These are phyloP conservation scores for Zopfochytrium polystomum DNA, from an alignment of 371 early-diverging fungal genomes.

Conservation along the genomic window DNA sequence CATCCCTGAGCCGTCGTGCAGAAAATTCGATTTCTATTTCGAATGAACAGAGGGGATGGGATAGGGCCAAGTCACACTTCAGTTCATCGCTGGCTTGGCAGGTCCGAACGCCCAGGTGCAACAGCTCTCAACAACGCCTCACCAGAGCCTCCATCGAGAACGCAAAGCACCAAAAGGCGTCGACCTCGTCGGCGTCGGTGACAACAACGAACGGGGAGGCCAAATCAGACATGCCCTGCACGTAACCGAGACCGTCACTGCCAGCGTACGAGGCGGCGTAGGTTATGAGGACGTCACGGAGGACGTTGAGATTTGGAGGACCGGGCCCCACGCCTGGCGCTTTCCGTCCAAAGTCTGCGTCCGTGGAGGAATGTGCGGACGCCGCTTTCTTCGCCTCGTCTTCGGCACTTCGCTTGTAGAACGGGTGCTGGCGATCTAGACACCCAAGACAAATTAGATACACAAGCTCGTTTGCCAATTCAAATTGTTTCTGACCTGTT, in stretches of 20 bases:
- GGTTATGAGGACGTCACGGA: conserved; percentile 85
- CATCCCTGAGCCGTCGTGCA: conserved; percentile 82
- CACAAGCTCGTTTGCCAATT: too few relatives aligned
- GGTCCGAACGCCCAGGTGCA: not conserved
- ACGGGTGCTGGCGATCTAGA: conserved; percentile 19
- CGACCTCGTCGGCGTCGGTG: conserved; percentile 75
- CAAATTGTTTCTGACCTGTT: too few relatives aligned
- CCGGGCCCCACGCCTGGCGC: conserved; percentile 11
- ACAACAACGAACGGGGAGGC: conserved; percentile 78
- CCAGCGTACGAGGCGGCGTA: conserved; percentile 58
- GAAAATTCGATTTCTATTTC: conserved; percentile 66
- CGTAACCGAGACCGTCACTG: conserved; percentile 55
- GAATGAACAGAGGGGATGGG: not conserved
- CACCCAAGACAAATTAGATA: too few relatives aligned
- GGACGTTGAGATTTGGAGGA: conserved; percentile 61
- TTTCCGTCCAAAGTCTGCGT: too few relatives aligned
- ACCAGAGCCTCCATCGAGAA: conserved; percentile 75
- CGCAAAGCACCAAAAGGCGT: conserved; percentile 87
- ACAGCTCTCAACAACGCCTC: not conserved
- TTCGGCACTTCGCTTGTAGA: conserved; percentile 14
- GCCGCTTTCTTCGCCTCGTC: too few relatives aligned
- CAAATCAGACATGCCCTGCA: conserved; percentile 93
- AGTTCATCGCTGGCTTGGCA: too few relatives aligned
- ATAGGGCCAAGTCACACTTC: too few relatives aligned
- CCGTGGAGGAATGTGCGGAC: too few relatives aligned